Base-by-base conservation (phyloP, 371 early-diverging fungal species). In the Mortierella sp. region DNA sequence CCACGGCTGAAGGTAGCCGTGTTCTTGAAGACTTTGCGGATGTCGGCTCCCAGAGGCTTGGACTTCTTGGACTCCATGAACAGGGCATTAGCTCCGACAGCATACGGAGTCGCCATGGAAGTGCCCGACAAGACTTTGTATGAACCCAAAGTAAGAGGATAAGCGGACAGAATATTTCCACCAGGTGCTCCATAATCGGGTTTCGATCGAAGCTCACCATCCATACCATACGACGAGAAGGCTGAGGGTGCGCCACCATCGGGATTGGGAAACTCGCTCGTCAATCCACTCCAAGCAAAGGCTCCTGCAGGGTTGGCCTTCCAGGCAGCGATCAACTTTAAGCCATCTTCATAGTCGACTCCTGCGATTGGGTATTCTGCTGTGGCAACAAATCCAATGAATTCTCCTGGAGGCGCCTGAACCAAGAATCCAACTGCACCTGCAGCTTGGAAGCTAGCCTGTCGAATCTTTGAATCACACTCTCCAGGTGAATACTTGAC, bases 151-250 rank as follows among this genome's bases (percentile, higher is more conserved):
- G 75, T 48, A 28, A 81, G 75, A 57, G 87, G 87, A 34, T 75
- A 83, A 55, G 87, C 79, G 4, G 84, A 83, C 34, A 84, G 65
- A 63, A 88, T 88, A 75, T 81, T 77, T 31, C 84, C 82, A 7
- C 88, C 88, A 16, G 88, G 88, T 28, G 79, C 88, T 5, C 74
- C 90, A 19, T 95, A 57, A 72, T 95, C 95, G 14, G 96, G 96
- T 73, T 95, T 94, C 73, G 94, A 79, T 26, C 94, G 91, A 24
- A 96, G 87, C 76, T 94, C 92, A 26, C 93, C 92, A 16, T 91
- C 94, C 3, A 94, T 83, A 26, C 96, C 96, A 90, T 91, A 94
- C n/a, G 96, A 95, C 19, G 90, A 90, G 70, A 91, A 79, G 28
- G 92, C 90, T 9, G 92, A 84, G 60, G 84, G 77, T 57, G 92